phyloP scores from a whole-genome alignment of 2,329 filamentous ascomycete species.

The Trichoderma sp. region DNA sequence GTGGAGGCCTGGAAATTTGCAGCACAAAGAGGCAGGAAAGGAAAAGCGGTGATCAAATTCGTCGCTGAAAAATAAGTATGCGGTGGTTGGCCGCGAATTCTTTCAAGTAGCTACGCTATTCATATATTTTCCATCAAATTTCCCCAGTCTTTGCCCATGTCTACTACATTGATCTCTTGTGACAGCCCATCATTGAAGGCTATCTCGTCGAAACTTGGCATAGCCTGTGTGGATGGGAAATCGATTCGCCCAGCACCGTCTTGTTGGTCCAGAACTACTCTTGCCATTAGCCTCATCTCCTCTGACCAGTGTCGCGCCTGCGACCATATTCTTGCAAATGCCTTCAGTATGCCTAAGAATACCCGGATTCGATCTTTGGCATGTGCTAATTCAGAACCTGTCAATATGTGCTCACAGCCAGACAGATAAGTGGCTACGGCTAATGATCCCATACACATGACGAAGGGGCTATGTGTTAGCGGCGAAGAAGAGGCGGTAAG shows the following conservation, averaged over 20 bases:
- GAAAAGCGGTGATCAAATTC: slow-evolving; percentile 31
- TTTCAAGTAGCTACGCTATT: background rate
- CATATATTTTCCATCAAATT: background rate
- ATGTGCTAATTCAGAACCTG: slow-evolving; percentile 2
- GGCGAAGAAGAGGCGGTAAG: slow-evolving; percentile 21
- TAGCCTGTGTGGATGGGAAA: background rate
- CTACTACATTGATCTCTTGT: background rate
- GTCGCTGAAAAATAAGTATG: background rate
- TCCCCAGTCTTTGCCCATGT: background rate
- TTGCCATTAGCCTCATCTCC: slow-evolving; percentile 24
- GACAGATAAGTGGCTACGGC: slow-evolving; percentile 24
- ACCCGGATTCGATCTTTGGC: slow-evolving; percentile 23
- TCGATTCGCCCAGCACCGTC: background rate
- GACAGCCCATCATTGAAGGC: background rate
- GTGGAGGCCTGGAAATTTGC: slow-evolving; percentile 31
- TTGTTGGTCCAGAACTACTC: slow-evolving; percentile 10
- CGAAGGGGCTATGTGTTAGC: slow-evolving; percentile 22
- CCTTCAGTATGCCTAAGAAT: slow-evolving; percentile 23
- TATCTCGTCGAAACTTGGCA: background rate
- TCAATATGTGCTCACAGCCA: slow-evolving; percentile 20
- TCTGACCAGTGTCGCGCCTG: slow-evolving; percentile 22
- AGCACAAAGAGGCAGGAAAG: slow-evolving; percentile 23
- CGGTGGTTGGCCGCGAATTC: background rate
- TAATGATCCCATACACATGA: slow-evolving; percentile 26
- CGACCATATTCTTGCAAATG: slow-evolving; percentile 22